These are phyloP conservation scores for Crassisporium funariophilum DNA, from an alignment of 768 basidiomycete species.

Conservation along the genomic window DNA sequence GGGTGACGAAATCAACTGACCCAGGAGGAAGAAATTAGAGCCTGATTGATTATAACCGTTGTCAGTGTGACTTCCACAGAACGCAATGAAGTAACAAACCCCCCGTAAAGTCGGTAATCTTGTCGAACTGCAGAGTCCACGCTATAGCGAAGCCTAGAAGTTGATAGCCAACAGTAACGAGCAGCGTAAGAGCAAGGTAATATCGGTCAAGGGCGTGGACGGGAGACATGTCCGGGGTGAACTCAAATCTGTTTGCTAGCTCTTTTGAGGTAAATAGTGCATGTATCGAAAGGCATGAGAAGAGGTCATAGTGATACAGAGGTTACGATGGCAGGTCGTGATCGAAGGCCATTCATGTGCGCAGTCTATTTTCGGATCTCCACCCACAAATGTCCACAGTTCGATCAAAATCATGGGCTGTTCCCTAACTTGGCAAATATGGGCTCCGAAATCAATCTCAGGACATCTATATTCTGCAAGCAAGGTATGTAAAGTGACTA, in stretches of 20 bases:
- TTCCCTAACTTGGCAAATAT: too few species aligned
- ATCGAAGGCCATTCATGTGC: slow-evolving; percentile 7
- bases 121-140: slow-evolving; percentile 72
- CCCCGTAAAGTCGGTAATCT: slow-evolving; percentile 72
- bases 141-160: slow-evolving; percentile 64
- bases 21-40: slow-evolving; percentile 68
- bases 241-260: neutral
- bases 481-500: too few species aligned
- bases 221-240: slow-evolving; percentile 30
- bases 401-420: too few species aligned
- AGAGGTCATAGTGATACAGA: slow-evolving; percentile 2
- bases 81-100: slow-evolving; percentile 30
- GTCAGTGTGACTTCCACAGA: neutral
- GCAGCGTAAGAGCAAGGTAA: slow-evolving; percentile 50
- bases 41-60: slow-evolving; percentile 31
- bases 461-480: too few species aligned
- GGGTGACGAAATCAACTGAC: slow-evolving; percentile 24
- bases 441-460: too few species aligned
- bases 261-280: slow-evolving; percentile 5
- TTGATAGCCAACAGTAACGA: slow-evolving; percentile 62
- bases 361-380: too few species aligned
- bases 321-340: slow-evolving; percentile 8
- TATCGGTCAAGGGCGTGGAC: slow-evolving; percentile 50
- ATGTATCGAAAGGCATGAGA: slow-evolving; percentile 9
- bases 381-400: too few species aligned